These are phyloP conservation scores for Madurella mycetomatis DNA, from an alignment of 2,329 filamentous ascomycete species.

Conservation along the genomic window DNA sequence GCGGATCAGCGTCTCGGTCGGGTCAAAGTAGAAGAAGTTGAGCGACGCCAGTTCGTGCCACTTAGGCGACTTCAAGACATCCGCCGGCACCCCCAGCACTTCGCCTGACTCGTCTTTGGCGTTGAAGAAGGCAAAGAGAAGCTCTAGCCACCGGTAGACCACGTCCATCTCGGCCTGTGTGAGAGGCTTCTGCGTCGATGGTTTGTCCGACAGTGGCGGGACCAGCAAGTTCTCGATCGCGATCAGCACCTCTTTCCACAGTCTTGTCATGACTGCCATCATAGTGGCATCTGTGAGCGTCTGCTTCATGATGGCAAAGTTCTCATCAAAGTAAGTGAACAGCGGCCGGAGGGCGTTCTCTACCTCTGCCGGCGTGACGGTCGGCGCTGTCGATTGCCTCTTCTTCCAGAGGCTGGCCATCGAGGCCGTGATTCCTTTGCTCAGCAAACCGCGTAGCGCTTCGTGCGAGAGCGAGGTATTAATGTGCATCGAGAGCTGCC, in stretches of 20 bases:
- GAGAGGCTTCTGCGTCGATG: constrained; percentile 76
- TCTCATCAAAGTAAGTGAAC: constrained; percentile 94
- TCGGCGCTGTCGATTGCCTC: constrained; percentile 50
- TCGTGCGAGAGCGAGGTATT: constrained; percentile 81
- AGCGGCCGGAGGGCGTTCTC: constrained; percentile 78
- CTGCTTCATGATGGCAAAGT: constrained; percentile 98
- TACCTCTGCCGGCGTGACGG: constrained; percentile 66
- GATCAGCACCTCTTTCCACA: constrained; percentile 96
- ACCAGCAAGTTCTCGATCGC: constrained; percentile 88
- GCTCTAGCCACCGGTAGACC: constrained; percentile 88
- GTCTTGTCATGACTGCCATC: constrained; percentile 93
- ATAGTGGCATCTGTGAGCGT: constrained; percentile 94
- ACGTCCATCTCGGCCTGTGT: constrained; percentile 87
- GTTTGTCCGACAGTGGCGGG: constrained; percentile 91
- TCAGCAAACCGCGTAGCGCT: constrained; percentile 70
- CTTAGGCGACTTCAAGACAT: constrained; percentile 93
- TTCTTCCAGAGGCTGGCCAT: constrained; percentile 68
- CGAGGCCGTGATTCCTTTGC: constrained; percentile 63
- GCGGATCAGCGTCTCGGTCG: constrained; percentile 83
- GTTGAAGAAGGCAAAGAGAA: constrained; percentile 92
- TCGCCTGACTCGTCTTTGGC: constrained; percentile 75
- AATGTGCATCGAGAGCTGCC: constrained; percentile 87
- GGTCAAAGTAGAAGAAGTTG: constrained; percentile 98
- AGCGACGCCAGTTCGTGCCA: constrained; percentile 95
- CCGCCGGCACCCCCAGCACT: constrained; percentile 80